Evolutionary conservation across 768 basidiomycete genomes (phyloP), one percentile per base, ranked within the genome.

Genomic region (Rhodotorula toruloides): DNA sequence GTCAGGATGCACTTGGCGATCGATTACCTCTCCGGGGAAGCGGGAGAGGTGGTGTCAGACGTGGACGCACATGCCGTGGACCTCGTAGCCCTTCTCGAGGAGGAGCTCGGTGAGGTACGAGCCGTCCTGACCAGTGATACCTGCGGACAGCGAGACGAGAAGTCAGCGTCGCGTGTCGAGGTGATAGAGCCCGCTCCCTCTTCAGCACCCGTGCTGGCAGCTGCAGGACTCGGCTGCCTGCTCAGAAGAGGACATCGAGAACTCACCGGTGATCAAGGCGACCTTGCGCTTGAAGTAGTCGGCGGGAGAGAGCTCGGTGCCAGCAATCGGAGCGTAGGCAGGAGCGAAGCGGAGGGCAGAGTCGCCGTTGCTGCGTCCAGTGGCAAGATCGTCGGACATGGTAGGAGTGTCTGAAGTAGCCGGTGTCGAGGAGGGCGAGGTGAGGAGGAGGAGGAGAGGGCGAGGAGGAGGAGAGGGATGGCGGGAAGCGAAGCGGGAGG

Each of bases 81-180:
- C 79, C 60, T 76, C 74, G 72, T 79, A 79, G 37, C 79, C 79
- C 73, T 79, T 79, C 43, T 73, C 74, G 58, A 79, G 76, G 49
- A 79, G 75, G 48, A 79, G 72, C 73, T 78, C 89, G 77, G 79
- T 91, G 86, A 97, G 81, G 78, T 97, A 97, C 5, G 92, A 94
- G 34, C 92, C 92, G 77, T 97, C 92, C 78, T 96, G 92, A 43
- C 92, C 92, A 67, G 92, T 93, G 78, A 96, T 89, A 77, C 92
- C 91, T 93, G 75, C 3, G n/a, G n/a, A n/a, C n/a, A n/a, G n/a
- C n/a, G n/a, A n/a, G n/a, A n/a, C n/a, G n/a, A n/a, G n/a, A n/a
- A n/a, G n/a, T n/a, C n/a, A n/a, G n/a, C n/a, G n/a, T n/a, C n/a
- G n/a, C n/a, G n/a, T n/a, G n/a, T n/a, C n/a, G n/a, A n/a, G n/a